phyloP scores from a whole-genome alignment of 2,329 filamentous ascomycete species.

The Samsoniella hepiali region DNA sequence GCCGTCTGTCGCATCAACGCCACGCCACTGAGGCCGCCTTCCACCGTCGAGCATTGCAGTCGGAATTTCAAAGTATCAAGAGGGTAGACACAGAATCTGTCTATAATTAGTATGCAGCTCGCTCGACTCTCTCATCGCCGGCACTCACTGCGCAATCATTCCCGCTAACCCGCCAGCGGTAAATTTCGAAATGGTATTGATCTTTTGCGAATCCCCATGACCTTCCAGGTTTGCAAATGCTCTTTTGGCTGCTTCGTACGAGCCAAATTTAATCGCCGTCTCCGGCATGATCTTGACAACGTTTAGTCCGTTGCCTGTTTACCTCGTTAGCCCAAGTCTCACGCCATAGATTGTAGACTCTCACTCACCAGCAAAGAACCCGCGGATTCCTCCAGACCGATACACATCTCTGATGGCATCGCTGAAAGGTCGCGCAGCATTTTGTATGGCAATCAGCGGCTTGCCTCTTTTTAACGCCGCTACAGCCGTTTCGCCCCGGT shows the following conservation, averaged over 20 bases:
- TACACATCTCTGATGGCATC: conserved; percentile 76
- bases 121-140: neutral
- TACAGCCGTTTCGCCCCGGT: conserved; percentile 47
- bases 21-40: conserved; percentile 79
- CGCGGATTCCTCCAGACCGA: conserved; percentile 79
- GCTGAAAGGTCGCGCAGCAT: conserved; percentile 65
- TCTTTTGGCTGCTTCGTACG: conserved; percentile 92
- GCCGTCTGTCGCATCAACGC: conserved; percentile 78
- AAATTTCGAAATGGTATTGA: conserved; percentile 84
- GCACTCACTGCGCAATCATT: conserved; percentile 81
- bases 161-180: conserved; percentile 86
- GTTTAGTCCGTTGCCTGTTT: conserved; percentile 88
- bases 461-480: conserved; percentile 17
- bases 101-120: conserved; percentile 24
- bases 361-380: conserved; percentile 82
- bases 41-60: conserved; percentile 92
- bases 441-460: conserved; percentile 57
- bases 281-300: conserved; percentile 98
- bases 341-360: neutral
- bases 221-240: conserved; percentile 83
- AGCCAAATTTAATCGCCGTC: conserved; percentile 96
- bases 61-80: conserved; percentile 78
- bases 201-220: conserved; percentile 73
- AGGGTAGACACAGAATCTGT: conserved; percentile 85
- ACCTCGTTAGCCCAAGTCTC: conserved; percentile 19